These are phyloP conservation scores for Paraurostyla sp. DNA, from an alignment of 73 alveolate genomes.

Conservation along the genomic window DNA sequence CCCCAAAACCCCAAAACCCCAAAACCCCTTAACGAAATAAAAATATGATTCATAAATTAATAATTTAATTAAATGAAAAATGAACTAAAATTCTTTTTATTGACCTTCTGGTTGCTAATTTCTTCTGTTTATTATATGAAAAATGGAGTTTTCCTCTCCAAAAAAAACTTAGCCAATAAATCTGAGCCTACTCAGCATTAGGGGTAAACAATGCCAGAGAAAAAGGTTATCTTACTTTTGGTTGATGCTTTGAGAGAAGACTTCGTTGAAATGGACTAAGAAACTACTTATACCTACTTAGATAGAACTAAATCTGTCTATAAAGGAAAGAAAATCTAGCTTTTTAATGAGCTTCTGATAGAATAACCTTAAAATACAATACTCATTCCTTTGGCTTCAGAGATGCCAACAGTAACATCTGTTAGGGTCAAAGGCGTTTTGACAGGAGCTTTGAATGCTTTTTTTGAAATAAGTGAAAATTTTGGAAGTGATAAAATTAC, in stretches of 20 bases:
- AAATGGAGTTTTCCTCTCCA: slow-evolving; percentile 14
- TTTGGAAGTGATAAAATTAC: slow-evolving; percentile 35
- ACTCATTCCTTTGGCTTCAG: slow-evolving; percentile 57
- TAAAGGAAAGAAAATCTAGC: slow-evolving; percentile 9
- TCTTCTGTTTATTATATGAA: not conserved
- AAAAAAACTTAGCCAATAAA: slow-evolving; percentile 1
- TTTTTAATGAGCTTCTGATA: slow-evolving; percentile 45
- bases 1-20: no score
- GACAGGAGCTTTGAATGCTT: slow-evolving; percentile 82
- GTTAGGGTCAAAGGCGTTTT: slow-evolving; percentile 75
- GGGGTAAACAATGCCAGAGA: not conserved
- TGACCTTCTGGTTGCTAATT: not conserved
- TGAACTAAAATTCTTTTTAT: not conserved
- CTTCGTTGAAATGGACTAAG: slow-evolving; percentile 59
- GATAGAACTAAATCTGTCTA: not conserved
- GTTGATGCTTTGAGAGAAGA: slow-evolving; percentile 73
- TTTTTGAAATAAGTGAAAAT: slow-evolving; percentile 76
- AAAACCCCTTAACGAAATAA: no score
- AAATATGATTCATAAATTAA: no score
- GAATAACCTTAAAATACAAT: slow-evolving; percentile 64
- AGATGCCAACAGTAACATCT: slow-evolving; percentile 84
- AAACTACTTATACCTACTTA: not conserved
- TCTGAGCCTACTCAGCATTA: not conserved
- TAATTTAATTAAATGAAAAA: slow-evolving; percentile 35
- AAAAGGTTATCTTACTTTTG: slow-evolving; percentile 37